Evolutionary conservation across 2,329 filamentous ascomycete genomes (phyloP).

Genomic region (Passalora sequoiae): DNA sequence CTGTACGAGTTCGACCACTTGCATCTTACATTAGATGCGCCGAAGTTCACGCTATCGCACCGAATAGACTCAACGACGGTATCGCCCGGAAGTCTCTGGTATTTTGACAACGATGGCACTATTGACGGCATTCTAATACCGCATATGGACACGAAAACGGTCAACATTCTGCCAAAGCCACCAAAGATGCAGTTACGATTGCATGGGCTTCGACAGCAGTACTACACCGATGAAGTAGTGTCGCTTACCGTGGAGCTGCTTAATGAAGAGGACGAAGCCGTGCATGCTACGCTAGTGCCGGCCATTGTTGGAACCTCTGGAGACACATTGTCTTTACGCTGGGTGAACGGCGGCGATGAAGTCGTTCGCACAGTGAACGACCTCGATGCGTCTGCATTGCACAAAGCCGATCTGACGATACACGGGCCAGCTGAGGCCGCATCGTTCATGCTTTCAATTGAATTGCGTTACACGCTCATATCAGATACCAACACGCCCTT

Average conservation of each 20-base stretch:
- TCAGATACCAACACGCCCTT: slow-evolving; percentile 78
- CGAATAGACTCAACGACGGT: slow-evolving; percentile 42
- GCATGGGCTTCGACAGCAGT: slow-evolving; percentile 59
- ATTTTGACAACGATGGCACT: slow-evolving; percentile 12
- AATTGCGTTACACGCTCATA: slow-evolving; percentile 69
- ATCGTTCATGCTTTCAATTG: slow-evolving; percentile 65
- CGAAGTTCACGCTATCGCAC: slow-evolving; percentile 64
- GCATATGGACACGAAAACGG: slow-evolving; percentile 48
- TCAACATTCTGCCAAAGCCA: slow-evolving; percentile 78
- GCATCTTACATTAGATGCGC: slow-evolving; percentile 57
- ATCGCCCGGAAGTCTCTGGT: slow-evolving; percentile 12
- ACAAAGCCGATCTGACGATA: slow-evolving; percentile 24
- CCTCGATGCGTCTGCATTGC: slow-evolving; percentile 12
- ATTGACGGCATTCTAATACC: slow-evolving; percentile 18
- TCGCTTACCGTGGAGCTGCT: slow-evolving; percentile 62
- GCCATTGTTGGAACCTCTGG: slow-evolving; percentile 42
- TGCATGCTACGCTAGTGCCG: slow-evolving; percentile 58
- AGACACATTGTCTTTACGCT: slow-evolving; percentile 18
- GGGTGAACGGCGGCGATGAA: slow-evolving; percentile 29
- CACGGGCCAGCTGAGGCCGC: slow-evolving; percentile 42
- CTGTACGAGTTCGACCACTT: slow-evolving; percentile 63
- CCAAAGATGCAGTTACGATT: slow-evolving; percentile 80
- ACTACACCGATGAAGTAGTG: slow-evolving; percentile 79
- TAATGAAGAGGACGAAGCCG: slow-evolving; percentile 79
- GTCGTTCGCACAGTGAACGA: slow-evolving; percentile 9